Evolutionary conservation across 495 filamentous ascomycete genomes (phyloP).

Genomic region (Neurospora sp.): DNA sequence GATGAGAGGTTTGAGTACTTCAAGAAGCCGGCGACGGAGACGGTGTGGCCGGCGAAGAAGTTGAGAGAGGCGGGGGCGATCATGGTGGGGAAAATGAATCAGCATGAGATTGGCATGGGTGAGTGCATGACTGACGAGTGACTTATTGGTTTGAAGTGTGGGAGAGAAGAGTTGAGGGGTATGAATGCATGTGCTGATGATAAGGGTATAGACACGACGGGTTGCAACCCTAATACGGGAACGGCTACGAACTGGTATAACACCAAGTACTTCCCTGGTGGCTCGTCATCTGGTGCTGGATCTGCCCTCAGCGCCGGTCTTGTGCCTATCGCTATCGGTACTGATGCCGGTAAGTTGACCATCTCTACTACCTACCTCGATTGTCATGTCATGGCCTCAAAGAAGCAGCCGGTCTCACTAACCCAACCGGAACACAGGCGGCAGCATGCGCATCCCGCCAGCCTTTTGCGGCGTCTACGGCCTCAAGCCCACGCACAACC

Average conservation of each 20-base stretch:
- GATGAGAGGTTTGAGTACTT: conserved; percentile 31
- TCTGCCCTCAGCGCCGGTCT: conserved; percentile 69
- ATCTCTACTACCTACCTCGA: neutral
- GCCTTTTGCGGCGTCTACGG: conserved; percentile 83
- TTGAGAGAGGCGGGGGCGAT: conserved; percentile 72
- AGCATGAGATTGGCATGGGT: conserved; percentile 75
- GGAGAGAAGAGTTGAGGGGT: neutral
- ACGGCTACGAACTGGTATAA: conserved; percentile 83
- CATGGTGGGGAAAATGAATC: conserved; percentile 74
- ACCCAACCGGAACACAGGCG: conserved; percentile 31
- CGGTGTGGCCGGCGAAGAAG: conserved; percentile 48
- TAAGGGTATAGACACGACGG: conserved; percentile 21
- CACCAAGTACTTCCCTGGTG: conserved; percentile 70
- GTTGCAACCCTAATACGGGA: conserved; percentile 60
- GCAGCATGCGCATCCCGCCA: conserved; percentile 72
- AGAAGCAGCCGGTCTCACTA: neutral
- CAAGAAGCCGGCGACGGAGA: conserved; percentile 12
- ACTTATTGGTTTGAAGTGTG: neutral
- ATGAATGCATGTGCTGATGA: neutral
- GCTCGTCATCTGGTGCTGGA: conserved; percentile 76
- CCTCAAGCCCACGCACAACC: conserved; percentile 72
- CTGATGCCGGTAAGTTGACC: conserved; percentile 52
- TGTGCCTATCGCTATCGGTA: conserved; percentile 71
- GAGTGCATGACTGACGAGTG: neutral
- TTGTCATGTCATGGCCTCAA: neutral